Evolutionary conservation across 2,329 filamentous ascomycete species (phyloP), one percentile per base, ranked within the genome.

Genomic region (Aspergillus sp.): DNA sequence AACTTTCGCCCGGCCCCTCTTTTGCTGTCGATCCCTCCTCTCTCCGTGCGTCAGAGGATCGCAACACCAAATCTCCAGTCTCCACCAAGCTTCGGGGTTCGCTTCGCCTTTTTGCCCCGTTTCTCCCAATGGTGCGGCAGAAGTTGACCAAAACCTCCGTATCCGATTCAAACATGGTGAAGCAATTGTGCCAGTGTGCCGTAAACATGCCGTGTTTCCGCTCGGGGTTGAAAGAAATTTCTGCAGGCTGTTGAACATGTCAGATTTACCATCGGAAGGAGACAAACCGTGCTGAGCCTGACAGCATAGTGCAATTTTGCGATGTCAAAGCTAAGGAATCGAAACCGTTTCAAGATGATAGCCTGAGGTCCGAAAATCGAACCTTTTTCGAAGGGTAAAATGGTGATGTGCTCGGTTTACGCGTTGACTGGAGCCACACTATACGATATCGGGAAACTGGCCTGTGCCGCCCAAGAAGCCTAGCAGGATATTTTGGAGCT

Each of bases 351-450:
- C 45, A 30, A 56, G 52, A 57, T 54, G 45, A 52, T 27, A 58
- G 40, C 46, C 22, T 22, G 37, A 33, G 56, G 51, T 51, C 24
- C 19, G 56, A 51, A n/a, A 41, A 44, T 50, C 40, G 15, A 20
- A 45, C 47, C 15, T 44, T 22, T 42, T 41, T 46, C 27, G 22
- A 22, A 33, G 33, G 24, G n/a, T 56, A 47, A 54, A 54, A 45
- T 42, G 46, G 47, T 19, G 51, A 54, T 54, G 51, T 44, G 34
- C 44, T 48, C 8, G 44, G 51, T 24, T 51, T 57, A 61, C 56
- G 53, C 63, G 63, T 59, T 62, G 58, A 42, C 57, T 46, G 60
- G 61, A 50, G 57, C 52, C 58, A 57, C 56, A 37, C 54, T 61
- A 59, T 57, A 62, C 55, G 52, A 15, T 13, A 51, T 60, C 17